Conservation (phyloP, 2,329 filamentous ascomycete species). For the Paracorniculantispora psalliotae region DNA sequence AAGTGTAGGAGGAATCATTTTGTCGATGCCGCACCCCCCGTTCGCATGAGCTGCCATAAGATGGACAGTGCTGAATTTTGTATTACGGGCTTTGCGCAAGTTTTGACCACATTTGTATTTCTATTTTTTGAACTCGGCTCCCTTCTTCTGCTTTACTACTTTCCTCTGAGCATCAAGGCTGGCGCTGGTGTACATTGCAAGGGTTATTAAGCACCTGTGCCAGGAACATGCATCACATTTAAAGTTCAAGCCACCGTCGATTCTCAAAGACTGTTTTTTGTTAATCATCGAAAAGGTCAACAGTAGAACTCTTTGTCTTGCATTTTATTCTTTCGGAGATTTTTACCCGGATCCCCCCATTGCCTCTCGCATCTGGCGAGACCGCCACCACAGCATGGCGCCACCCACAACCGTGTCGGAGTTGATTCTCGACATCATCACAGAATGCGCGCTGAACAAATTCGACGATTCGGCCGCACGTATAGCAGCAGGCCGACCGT, state of each 20-base stretch:
- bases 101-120: neutral
- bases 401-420: conserved; percentile 1
- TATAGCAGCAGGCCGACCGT: conserved; percentile 16
- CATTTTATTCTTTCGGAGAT: too few species aligned
- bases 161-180: neutral
- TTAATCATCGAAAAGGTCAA: too few species aligned
- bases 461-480: conserved; percentile 20
- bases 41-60: neutral
- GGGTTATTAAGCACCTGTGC: neutral
- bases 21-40: neutral
- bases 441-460: conserved; percentile 24
- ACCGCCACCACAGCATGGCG: neutral
- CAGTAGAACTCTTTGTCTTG: too few species aligned
- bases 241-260: neutral
- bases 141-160: neutral
- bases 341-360: too few species aligned
- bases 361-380: neutral
- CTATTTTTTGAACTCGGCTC: neutral
- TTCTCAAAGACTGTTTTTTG: neutral
- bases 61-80: neutral
- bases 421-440: conserved; percentile 22
- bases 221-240: neutral
- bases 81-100: neutral
- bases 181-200: neutral
- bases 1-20: neutral